Percentiles rank a stretch among this genome's conserved stretches.
phyloP scores from a whole-genome alignment of 169 alveolate genomes.

The Ichthyophthirius multifiliis region DNA sequence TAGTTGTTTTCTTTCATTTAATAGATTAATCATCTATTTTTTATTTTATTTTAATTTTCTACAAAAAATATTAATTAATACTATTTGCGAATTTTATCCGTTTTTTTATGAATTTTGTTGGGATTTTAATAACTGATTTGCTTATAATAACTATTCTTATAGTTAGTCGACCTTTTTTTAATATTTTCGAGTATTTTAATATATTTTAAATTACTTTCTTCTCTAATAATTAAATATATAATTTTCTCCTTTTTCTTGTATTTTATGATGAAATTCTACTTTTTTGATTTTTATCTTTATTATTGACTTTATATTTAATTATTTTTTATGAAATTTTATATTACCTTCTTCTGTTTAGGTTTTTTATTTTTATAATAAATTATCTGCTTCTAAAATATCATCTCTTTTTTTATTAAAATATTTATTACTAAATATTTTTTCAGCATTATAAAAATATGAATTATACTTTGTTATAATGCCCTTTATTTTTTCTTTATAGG shows the following conservation, averaged over 20 bases:
- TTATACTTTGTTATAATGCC: neutral
- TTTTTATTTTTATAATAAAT: neutral
- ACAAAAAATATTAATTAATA: too few relatives aligned
- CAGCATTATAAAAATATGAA: neutral
- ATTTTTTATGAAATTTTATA: neutral
- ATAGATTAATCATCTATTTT: neutral
- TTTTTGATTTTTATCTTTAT: neutral
- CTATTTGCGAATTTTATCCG: neutral
- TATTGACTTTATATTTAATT: neutral
- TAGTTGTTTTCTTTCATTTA: neutral
- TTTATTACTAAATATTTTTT: neutral
- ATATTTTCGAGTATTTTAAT: neutral
- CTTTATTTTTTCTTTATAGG: neutral
- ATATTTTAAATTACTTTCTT: neutral
- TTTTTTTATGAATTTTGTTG: too few relatives aligned
- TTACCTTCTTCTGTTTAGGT: neutral
- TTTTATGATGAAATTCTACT: neutral
- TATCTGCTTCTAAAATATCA: slow-evolving; percentile 3
- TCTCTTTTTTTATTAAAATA: neutral
- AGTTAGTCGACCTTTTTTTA: neutral
- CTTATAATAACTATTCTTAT: neutral
- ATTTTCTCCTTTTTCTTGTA: neutral
- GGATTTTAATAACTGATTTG: neutral
- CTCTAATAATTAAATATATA: neutral
- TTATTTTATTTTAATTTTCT: neutral